Base-by-base conservation (phyloP, 164 flowering plant genomes). In the Aristolochia contorta region DNA sequence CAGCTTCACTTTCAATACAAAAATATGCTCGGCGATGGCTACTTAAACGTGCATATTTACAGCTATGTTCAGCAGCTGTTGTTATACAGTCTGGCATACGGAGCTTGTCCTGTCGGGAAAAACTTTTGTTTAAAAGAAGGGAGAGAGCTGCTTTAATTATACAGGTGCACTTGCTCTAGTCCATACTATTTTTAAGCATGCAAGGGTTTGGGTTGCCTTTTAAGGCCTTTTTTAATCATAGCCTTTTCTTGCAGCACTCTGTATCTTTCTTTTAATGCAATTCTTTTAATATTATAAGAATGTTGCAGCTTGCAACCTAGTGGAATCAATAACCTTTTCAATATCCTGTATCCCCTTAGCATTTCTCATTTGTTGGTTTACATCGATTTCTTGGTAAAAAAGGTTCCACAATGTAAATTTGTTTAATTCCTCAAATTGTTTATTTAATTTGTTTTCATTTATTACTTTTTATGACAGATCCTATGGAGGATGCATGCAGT, bases 401-500 rank as follows among this genome's bases (percentile, higher is more conserved):
- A n/a, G n/a, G n/a, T n/a, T 37, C 7, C 43, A 37, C 7, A 10
- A 37, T 6, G 43, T 13, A 10, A n/a, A n/a, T 49, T 16, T 49
- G 22, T 49, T 49, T 18, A 18, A 18, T 13, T 15, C 21, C 53
- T 49, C 19, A 16, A 33, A 32, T 22, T 33, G 13, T 49, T 25
- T 51, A 25, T 54, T 68, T 16, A 37, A 54, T 53, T 59, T n/a
- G 22, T 6, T 16, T 54, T 41, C 64, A 14, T 49, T 4, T 23
- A 50, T 50, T n/a, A 0, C 22, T n/a, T 16, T 23, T 1, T 52
- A 2, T 19, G 25, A 8, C 4, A 90, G 97, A 82, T 91, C 64
- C 73, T 56, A 15, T 94, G 99, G 99, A 84, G 93, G 69, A 84
- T 82, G 89, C 71, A 60, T 72, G 86, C 73, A 71, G 74, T 79